These are phyloP conservation scores for Trichoderma sp. DNA, from an alignment of 2,329 filamentous ascomycete genomes.

Conservation along the genomic window DNA sequence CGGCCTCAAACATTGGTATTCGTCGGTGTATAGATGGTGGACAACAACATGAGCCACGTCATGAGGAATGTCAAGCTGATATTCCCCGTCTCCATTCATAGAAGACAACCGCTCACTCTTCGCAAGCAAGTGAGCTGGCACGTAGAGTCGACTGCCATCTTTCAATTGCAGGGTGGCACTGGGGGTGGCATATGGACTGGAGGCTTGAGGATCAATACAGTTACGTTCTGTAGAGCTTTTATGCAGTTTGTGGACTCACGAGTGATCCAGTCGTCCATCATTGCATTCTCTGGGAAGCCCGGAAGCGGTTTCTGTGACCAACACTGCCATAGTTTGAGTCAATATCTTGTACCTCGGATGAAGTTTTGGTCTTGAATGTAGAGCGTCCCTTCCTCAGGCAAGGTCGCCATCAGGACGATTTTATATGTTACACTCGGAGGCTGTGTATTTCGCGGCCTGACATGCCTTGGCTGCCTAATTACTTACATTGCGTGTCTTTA, in stretches of 20 bases:
- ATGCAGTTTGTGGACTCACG: conserved; percentile 1
- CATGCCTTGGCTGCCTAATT: neutral
- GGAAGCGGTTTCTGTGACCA: neutral
- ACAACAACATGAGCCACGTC: conserved; percentile 26
- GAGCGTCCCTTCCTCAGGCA: no score
- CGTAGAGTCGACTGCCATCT: conserved; percentile 15
- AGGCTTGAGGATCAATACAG: neutral
- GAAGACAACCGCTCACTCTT: neutral
- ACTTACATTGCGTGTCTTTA: neutral
- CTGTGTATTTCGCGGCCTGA: neutral
- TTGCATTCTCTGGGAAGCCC: neutral
- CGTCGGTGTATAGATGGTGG: conserved; percentile 25
- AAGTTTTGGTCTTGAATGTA: neutral
- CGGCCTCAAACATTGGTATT: conserved; percentile 22
- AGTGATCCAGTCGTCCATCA: neutral
- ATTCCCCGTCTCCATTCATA: neutral
- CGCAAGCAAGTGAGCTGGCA: conserved; percentile 14
- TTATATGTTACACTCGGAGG: neutral
- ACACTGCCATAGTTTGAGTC: neutral
- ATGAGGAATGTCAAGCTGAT: neutral
- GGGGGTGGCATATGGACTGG: conserved; percentile 16
- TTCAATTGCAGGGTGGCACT: conserved; percentile 7
- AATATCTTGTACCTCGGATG: no score
- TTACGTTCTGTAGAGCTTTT: neutral
- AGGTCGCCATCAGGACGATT: neutral